These are phyloP conservation scores for Gastrolobium bilobum DNA, from an alignment of 306 rosid species.

Conservation along the genomic window DNA sequence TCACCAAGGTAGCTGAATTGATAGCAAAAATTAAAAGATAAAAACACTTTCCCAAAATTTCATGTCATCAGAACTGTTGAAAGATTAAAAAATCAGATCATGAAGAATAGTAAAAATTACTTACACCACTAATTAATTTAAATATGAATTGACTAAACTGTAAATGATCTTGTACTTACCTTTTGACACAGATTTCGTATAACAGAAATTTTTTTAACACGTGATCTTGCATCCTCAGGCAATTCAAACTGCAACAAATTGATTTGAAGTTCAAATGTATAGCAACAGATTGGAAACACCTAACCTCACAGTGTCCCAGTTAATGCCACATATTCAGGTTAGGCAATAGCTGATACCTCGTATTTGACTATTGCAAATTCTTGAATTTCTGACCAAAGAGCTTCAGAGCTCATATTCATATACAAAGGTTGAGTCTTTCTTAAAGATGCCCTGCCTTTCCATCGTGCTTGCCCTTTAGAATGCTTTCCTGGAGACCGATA, in stretches of 20 bases:
- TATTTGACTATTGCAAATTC: conserved; percentile 84
- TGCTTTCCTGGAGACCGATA: conserved; percentile 72
- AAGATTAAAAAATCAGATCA: conserved; percentile 9
- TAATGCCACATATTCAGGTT: conserved; percentile 28
- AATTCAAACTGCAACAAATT: conserved; percentile 74
- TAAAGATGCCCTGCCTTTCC: conserved; percentile 76
- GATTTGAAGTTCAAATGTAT: conserved; percentile 26
- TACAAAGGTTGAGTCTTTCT: conserved; percentile 72
- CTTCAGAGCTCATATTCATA: conserved; percentile 79
- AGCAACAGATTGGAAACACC: conserved; percentile 1
- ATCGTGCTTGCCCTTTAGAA: conserved; percentile 77
- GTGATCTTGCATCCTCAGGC: conserved; percentile 78
- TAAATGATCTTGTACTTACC: conserved; percentile 57
- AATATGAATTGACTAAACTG: conserved; percentile 27
- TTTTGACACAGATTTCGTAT: conserved; percentile 91
- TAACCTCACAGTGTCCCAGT: neutral
- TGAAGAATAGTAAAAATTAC: conserved; percentile 8
- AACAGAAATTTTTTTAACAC: conserved; percentile 80
- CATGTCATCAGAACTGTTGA: conserved; percentile 3
- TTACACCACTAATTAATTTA: conserved; percentile 32
- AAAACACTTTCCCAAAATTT: conserved; percentile 12
- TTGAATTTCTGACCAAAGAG: conserved; percentile 85
- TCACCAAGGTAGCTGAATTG: neutral
- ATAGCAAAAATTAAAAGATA: neutral
- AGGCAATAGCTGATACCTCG: conserved; percentile 65